Base-by-base conservation (phyloP, 2,329 filamentous ascomycete genomes). In the Waltergamsia citrina region DNA sequence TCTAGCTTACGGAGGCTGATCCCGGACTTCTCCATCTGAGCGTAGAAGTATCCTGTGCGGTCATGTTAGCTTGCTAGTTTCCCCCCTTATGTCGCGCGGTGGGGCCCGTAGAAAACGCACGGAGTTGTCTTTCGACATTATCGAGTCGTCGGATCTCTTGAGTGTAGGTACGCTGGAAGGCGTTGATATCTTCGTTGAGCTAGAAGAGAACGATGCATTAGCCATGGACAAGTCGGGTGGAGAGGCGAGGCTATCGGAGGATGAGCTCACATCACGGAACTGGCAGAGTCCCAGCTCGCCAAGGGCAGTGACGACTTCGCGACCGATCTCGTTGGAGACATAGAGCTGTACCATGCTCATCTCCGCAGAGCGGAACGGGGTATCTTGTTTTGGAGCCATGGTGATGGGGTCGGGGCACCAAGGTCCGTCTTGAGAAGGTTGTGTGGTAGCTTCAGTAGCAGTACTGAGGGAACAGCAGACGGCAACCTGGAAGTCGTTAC, bases 291-390 rank as follows among this genome's bases (percentile, higher is more conserved):
- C 92, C 53, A 98, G 76, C 73, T 98, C 92, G 55, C 92, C 92
- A 44, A 98, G 71, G 37, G 90, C 90, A 55, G 88, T 94, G 43
- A 96, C 88, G 50, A 95, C 90, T 68, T 98, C 93, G 56, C 92
- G 80, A 50, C 92, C 90, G 49, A 98, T 96, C 71, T 98, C 92
- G 59, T 95, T 96, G 54, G 92, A 86, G 53, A 98, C 93, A 66
- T 96, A 98, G 54, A 98, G 82, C 79, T 98, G 92, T 54, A 94
- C 94, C 81, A 98, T 82, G 74, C 87, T 95, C 92, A 98, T 98
- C 64, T 95, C 85, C 85, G 87, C 85, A 59, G 92, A 98, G 75
- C 93, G 90, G 80, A 98, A 96, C 70, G 95, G 85, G 63, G 88
- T 94, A 67, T 96, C 87, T 67, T 85, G 66, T 58, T 67, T 63